Evolutionary conservation across 2,329 filamentous ascomycete genomes (phyloP), one percentile per base, ranked within the genome.

Genomic region (Helminthosporium solani): DNA sequence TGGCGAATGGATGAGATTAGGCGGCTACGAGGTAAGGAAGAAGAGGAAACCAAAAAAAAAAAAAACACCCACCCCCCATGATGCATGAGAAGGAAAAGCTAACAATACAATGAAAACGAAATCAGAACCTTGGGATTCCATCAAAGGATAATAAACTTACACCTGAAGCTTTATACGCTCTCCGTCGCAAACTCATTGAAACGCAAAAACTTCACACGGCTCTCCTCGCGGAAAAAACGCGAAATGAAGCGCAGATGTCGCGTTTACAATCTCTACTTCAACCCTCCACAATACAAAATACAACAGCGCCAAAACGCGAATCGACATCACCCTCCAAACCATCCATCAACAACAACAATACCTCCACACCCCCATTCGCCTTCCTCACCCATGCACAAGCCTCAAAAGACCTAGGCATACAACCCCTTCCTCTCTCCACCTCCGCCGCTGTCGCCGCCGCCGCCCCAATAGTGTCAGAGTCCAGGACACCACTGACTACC

Each of bases 21-120:
- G 82, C 38, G 92, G 97, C 76, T 96, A 99, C 73, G 83, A 90
- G 68, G 88, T 83, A 64, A 38, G n/a, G n/a, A n/a, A n/a, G n/a
- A n/a, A n/a, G n/a, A n/a, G n/a, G n/a, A n/a, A n/a, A n/a, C n/a
- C n/a, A n/a, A n/a, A n/a, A n/a, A n/a, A n/a, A n/a, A n/a, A n/a
- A n/a, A n/a, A n/a, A n/a, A n/a, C 20, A 16, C 11, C 14, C 3
- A 36, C n/a, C 5, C 12, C 3, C 23, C 8, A n/a, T n/a, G 31
- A 5, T 7, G 16, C 6, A 18, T 14, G 14, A 33, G 6, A n/a
- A 7, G 12, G 6, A 5, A 7, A 7, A 18, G 7, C 12, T 8
- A 31, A n/a, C 28, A 28, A 5, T 11, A 1, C 9, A 40, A 18
- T 11, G 34, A 39, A 30, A 51, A 36, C 19, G 2, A 40, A 44